Evolutionary conservation across 2,329 filamentous ascomycete genomes (phyloP), one percentile per base, ranked within the genome.

Genomic region (Graphilbum fragrans): DNA sequence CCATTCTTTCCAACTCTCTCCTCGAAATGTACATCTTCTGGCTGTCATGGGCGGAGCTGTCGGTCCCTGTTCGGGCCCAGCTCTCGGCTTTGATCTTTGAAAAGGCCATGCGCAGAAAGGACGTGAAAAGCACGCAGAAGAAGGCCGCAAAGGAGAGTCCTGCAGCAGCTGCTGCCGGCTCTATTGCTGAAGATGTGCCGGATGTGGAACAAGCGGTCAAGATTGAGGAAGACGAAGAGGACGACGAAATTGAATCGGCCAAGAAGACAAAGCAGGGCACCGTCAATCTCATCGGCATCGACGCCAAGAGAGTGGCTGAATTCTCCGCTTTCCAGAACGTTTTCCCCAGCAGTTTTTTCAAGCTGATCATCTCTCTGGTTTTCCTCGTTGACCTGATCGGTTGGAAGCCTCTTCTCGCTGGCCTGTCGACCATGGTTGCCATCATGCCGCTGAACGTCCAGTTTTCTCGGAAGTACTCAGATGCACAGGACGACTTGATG

Each of bases 211-310:
- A 52, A 58, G 10, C 35, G 57, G 34, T 5, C 20, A 14, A n/a
- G 8, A 60, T 64, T 1, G 61, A 63, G 4, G 63, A 65, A 5
- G 62, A 64, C 1, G 63, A 63, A 2, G 64, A 65, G 4, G 67
- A 72, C 23, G 64, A 70, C n/a, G 68, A 74, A 9, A 49, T 58
- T 53, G 53, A 64, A 52, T 41, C 66, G 21, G 50, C 64, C 18
- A 66, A 50, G 52, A 69, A 59, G 57, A 77, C 48, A 72, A 80
- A 58, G 46, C 84, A 90, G 58, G 78, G 73, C 42, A 82, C 81
- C 4, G 78, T 88, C 42, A 90, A 88, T 55, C 65, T 87, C 29
- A 78, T 88, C 36, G 82, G 81, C n/a, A 77, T 88, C 11, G 84
- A 90, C 56, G 66, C 75, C 8, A 75, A 77, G 47, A 74, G 82